phyloP scores from a whole-genome alignment of 139 green algal genomes.

The Limnomonas spitsbergensis region DNA sequence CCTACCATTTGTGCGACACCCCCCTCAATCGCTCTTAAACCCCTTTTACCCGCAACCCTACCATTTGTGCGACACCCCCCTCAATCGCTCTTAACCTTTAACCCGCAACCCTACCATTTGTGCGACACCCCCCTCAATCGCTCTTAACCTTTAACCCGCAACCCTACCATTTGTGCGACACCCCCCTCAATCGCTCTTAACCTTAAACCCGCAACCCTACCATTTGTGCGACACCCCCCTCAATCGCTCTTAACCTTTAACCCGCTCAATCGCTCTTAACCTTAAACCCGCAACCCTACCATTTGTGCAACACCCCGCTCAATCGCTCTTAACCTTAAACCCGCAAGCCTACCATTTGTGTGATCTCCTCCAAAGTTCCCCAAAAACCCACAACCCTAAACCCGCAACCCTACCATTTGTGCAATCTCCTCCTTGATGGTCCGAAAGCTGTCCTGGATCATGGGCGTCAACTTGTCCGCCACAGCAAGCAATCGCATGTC shows the following conservation, averaged over 20 bases:
- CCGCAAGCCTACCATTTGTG: not conserved
- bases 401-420: slow-evolving; percentile 16
- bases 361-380: slow-evolving; percentile 19
- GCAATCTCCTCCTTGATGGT: slow-evolving; percentile 29
- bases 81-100: too few relatives aligned
- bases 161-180: too few relatives aligned
- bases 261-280: too few relatives aligned
- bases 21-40: too few relatives aligned
- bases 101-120: too few relatives aligned
- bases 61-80: too few relatives aligned
- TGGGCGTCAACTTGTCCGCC: slow-evolving; percentile 35
- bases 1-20: too few relatives aligned
- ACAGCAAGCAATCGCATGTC: slow-evolving; percentile 54
- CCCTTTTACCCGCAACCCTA: too few relatives aligned
- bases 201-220: not conserved
- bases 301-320: slow-evolving; percentile 22
- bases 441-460: slow-evolving; percentile 34
- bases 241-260: too few relatives aligned
- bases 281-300: not conserved
- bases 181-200: too few relatives aligned
- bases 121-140: too few relatives aligned
- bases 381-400: not conserved
- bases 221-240: slow-evolving; percentile 20
- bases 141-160: too few relatives aligned
- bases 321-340: not conserved